Evolutionary conservation across 371 early-diverging fungal species (phyloP), one percentile per base, ranked within the genome.

Genomic region (Mucor racemosus): DNA sequence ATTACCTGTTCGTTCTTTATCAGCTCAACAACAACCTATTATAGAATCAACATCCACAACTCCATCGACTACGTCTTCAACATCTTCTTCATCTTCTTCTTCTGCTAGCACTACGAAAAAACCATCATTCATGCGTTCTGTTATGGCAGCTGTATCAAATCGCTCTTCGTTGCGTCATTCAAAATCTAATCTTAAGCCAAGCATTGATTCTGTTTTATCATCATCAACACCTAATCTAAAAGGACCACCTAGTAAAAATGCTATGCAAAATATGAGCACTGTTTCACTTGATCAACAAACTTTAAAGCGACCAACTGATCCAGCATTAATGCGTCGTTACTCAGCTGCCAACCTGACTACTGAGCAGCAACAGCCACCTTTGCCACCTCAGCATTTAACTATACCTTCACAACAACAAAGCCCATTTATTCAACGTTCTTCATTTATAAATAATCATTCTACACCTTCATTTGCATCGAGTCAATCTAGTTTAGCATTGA

Each of bases 91-190:
- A 13, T 15, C 33, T 33, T 48, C 62, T 19, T 15, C 33, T 19
- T 17, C 62, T 44, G 38, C n/a, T 14, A 42, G 15, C 15, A 42
- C 14, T n/a, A 13, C 57, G 11, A 64, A 66, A 19, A 67, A 62
- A 33, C 33, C 41, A 15, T 67, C 67, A 3, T 67, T 67, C 34
- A 67, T 67, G 67, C 62, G 67, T 19, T 67, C 67, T 15, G 62
- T 67, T 0, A 44, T 67, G 13, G 35, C 62, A 15, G 57, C 57
- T n/a, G 46, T 60, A 1, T 42, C 56, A 10, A 40, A 40, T 7
- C 56, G 64, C 15, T 40, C 57, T 26, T 64, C 64, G 3, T 35
- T 64, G 10, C 56, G 56, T 19, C 57, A 54, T 31, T 41, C 40
- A n/a, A 64, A 64, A 34, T 41, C 39, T 6, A 64, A 19, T 26